Percentiles rank a stretch among this genome's conserved stretches.
phyloP scores from a whole-genome alignment of 331 rosid genomes.

The Rosa hybrid region DNA sequence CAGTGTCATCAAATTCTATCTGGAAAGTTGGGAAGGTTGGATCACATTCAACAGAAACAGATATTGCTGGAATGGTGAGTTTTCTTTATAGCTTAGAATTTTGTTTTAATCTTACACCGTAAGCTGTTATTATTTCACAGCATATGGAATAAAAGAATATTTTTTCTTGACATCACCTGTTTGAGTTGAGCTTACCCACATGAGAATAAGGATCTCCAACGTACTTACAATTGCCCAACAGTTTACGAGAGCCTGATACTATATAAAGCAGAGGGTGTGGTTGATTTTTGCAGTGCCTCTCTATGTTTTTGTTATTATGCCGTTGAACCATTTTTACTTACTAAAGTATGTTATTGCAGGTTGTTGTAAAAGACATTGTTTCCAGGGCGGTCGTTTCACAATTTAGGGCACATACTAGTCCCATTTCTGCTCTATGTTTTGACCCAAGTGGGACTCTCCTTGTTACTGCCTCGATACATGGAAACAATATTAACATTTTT shows the following conservation, averaged over 20 bases:
- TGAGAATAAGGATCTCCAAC: constrained; percentile 3
- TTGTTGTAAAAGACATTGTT: constrained; percentile 74
- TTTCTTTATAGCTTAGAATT: constrained; percentile 10
- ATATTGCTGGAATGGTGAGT: constrained; percentile 86
- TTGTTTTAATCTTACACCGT: constrained; percentile 12
- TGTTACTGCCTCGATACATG: constrained; percentile 87
- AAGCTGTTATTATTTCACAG: constrained; percentile 9
- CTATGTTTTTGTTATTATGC: background rate
- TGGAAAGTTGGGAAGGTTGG: constrained; percentile 73
- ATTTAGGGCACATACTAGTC: constrained; percentile 90
- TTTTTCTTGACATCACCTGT: background rate
- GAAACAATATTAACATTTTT: constrained; percentile 85
- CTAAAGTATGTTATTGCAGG: constrained; percentile 55
- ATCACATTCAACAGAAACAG: constrained; percentile 63
- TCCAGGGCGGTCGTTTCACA: constrained; percentile 79
- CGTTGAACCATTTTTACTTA: constrained; percentile 3
- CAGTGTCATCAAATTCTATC: constrained; percentile 67
- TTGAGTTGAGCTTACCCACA: constrained; percentile 1
- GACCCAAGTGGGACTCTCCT: constrained; percentile 95
- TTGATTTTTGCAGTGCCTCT: constrained; percentile 12
- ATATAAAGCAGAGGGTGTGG: background rate
- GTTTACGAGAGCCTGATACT: background rate
- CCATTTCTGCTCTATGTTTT: constrained; percentile 87
- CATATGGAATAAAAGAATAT: background rate
- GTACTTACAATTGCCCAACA: background rate